Percentiles rank a stretch among this genome's conserved stretches.
Evolutionary conservation across 805 yeast species (phyloP).

Genomic region (Blastobotrys terrestris): DNA sequence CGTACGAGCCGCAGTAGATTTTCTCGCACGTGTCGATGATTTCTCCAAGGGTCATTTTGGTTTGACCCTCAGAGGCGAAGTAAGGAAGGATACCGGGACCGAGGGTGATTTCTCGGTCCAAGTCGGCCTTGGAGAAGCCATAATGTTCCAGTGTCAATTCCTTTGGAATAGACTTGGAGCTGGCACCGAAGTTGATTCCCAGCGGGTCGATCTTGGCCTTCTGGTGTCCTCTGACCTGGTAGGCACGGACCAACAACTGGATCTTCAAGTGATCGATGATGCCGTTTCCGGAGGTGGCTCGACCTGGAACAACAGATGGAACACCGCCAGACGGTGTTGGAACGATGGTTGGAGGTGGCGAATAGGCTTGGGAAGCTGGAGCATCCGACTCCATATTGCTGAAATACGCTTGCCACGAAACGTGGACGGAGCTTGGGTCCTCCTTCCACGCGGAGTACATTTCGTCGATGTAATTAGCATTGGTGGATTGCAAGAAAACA

Average conservation of each 20-base stretch:
- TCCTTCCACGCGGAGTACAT: constrained; percentile 93
- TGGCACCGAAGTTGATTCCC: constrained; percentile 76
- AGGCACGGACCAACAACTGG: constrained; percentile 94
- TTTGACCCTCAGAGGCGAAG: constrained; percentile 62
- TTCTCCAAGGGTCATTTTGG: constrained; percentile 68
- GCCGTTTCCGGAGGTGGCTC: constrained; percentile 48
- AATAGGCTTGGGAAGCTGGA: constrained; percentile 67
- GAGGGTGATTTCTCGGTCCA: constrained; percentile 74
- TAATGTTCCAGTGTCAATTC: constrained; percentile 91
- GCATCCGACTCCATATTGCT: constrained; percentile 72
- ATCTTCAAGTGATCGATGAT: constrained; percentile 87
- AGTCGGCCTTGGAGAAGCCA: constrained; percentile 82
- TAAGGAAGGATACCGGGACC: constrained; percentile 98
- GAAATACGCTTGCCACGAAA: constrained; percentile 93
- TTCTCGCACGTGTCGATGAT: constrained; percentile 72
- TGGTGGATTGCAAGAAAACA: constrained; percentile 73
- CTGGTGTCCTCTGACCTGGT: constrained; percentile 97
- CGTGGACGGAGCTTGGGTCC: constrained; percentile 89
- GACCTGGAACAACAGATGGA: constrained; percentile 47
- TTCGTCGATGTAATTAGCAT: constrained; percentile 92
- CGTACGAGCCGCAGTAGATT: constrained; percentile 82
- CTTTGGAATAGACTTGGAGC: constrained; percentile 48
- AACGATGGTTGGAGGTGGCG: constrained; percentile 86
- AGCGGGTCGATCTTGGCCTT: constrained; percentile 96
- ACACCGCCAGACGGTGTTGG: constrained; percentile 78